Conservation (phyloP, 331 rosid species). For the Prunus yedoensis region DNA sequence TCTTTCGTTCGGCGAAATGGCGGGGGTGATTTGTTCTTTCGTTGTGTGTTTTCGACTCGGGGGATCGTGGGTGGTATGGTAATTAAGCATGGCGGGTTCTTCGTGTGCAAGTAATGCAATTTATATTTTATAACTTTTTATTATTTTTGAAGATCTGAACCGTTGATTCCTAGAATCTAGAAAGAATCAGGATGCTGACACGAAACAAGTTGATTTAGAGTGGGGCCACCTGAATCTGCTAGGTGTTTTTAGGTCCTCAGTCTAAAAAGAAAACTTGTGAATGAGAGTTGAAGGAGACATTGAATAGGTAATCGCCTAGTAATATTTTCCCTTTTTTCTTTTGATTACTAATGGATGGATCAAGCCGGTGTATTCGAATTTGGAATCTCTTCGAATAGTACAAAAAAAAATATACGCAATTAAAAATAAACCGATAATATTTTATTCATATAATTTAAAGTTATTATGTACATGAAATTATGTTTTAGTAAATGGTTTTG, state of each 20-base stretch:
- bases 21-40: background rate
- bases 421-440: too few species aligned
- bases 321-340: background rate
- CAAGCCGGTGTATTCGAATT: background rate
- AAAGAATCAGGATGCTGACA: constrained; percentile 10
- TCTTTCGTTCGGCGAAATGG: background rate
- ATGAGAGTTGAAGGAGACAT: background rate
- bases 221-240: constrained; percentile 18
- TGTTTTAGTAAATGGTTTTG: background rate
- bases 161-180: constrained; percentile 10
- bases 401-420: background rate
- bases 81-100: constrained; percentile 7
- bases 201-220: background rate
- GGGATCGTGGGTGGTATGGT: background rate
- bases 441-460: background rate
- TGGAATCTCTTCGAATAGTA: background rate
- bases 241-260: background rate
- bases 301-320: background rate
- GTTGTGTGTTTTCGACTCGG: background rate
- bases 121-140: background rate
- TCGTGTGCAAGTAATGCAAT: constrained; percentile 24
- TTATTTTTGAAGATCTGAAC: background rate
- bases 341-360: too few species aligned
- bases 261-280: background rate
- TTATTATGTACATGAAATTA: background rate